Evolutionary conservation across 148 eudicot species (phyloP).

Genomic region (Euryodendron excelsum): DNA sequence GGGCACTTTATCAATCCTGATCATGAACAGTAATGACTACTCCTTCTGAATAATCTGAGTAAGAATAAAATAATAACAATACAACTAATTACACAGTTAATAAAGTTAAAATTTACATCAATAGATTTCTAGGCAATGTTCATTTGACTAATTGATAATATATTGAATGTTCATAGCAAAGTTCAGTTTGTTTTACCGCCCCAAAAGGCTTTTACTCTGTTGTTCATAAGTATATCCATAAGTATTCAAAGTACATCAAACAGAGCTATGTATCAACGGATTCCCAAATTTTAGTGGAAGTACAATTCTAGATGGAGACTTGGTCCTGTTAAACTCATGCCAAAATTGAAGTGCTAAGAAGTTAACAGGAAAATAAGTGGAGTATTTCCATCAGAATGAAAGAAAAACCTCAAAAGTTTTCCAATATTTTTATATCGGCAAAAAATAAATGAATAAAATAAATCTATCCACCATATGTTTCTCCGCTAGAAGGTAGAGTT

Average conservation of each 20-base stretch:
- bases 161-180: neutral
- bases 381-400: neutral
- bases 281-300: neutral
- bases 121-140: no score
- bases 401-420: no score
- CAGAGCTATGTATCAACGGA: neutral
- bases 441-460: neutral
- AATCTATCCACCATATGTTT: no score
- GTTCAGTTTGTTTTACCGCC: neutral
- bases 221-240: no score
- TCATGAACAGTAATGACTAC: no score
- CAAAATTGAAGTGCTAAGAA: neutral
- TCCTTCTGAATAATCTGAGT: no score
- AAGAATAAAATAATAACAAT: no score
- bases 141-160: neutral
- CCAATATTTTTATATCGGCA: no score
- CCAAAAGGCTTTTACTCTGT: neutral
- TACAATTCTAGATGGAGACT: neutral
- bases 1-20: no score
- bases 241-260: neutral
- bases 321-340: neutral
- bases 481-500: no score
- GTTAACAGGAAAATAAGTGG: neutral
- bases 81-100: no score
- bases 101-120: no score